Base-by-base conservation (phyloP, 1,139 yeast genomes). In the Hemisphaericaspora lyxosophila region DNA sequence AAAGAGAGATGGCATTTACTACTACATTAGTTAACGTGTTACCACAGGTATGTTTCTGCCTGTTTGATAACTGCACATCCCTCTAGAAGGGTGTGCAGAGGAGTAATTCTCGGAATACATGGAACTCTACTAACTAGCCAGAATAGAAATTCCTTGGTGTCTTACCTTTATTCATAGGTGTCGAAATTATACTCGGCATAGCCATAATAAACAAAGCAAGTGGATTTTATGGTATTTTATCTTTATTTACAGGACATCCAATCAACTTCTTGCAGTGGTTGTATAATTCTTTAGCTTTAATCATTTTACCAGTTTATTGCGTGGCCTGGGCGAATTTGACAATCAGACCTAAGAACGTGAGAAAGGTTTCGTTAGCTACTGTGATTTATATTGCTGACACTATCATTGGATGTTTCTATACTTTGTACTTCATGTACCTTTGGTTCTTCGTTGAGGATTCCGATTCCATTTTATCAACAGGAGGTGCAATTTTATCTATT, bases 231-330 rank as follows among this genome's bases (percentile, higher is more conserved):
- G 98, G 97, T 20, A 69, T 90, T 29, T 67, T 90, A 25, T 89
- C 97, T 1, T 63, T 92, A 31, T 75, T 92, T 54, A 90, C 97
- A 0, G 94, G 96, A 2, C 96, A 89, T 54, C 95, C 94, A 2
- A 73, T 90, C 42, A 82, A 82, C 46, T 78, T 81, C 45, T 69
- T 85, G 69, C 97, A 92, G 57, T 86, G 96, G 95, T 49, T 85
- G 2, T 79, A 84, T 51, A 88, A 90, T 60, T 55, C 83, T 26
- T 61, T 82, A 48, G 83, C 95, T 4, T 67, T 87, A 13, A 41
- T 75, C 4, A 68, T 80, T 16, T 64, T 88, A 36, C 82, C 89
- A n/a, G 69, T 85, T 41, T 87, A 83, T 56, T 66, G 80, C 6
- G 66, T 74, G 35, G 94, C 87, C 0, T 69, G 85, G 41, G 55